Evolutionary conservation across 306 rosid genomes (phyloP).

Genomic region (Carpinus viminea): DNA sequence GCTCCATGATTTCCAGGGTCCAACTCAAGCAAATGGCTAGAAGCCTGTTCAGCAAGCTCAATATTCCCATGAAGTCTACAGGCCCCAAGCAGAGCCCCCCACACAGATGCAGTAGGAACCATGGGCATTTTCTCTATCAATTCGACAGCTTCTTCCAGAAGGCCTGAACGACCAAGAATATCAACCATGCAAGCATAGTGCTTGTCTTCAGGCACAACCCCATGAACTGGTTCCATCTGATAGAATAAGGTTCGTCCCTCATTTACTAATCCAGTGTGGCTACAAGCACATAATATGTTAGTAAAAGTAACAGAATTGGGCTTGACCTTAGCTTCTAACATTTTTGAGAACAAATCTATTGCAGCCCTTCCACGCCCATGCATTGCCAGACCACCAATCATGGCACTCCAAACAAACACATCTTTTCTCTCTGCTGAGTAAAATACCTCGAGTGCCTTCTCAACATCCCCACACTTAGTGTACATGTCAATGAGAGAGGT

Average conservation of each 20-base stretch:
- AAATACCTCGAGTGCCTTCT: constrained; percentile 58
- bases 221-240: constrained; percentile 54
- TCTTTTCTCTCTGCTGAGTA: constrained; percentile 45
- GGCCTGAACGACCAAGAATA: constrained; percentile 57
- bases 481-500: constrained; percentile 70
- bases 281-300: constrained; percentile 58
- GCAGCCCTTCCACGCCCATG: constrained; percentile 61
- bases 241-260: constrained; percentile 47
- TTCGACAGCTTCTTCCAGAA: constrained; percentile 48
- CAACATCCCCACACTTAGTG: constrained; percentile 62
- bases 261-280: constrained; percentile 56
- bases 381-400: constrained; percentile 69
- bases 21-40: constrained; percentile 48
- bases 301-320: constrained; percentile 67
- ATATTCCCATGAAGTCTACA: constrained; percentile 55
- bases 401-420: constrained; percentile 65
- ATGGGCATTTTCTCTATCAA: constrained; percentile 51
- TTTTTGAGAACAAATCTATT: constrained; percentile 45
- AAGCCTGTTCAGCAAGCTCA: constrained; percentile 56
- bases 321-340: constrained; percentile 55
- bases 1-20: constrained; percentile 68
- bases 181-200: constrained; percentile 63
- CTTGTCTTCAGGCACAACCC: constrained; percentile 53
- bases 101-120: constrained; percentile 45
- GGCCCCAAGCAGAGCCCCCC: constrained; percentile 68